Base-by-base conservation (phyloP, 2,329 filamentous ascomycete genomes). In the Didymella keratinophila region DNA sequence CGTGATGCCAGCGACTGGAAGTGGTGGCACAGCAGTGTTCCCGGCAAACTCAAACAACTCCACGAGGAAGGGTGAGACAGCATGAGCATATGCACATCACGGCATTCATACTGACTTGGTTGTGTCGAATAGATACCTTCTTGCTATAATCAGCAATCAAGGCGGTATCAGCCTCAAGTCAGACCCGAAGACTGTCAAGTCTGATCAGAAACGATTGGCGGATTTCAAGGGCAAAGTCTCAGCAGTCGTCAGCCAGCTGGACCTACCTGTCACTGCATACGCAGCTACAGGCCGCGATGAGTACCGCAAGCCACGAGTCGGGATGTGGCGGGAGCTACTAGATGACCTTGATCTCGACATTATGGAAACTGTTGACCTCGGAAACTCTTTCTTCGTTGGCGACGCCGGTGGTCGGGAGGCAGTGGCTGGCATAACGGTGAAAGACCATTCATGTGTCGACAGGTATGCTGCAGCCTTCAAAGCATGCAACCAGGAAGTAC, bases 141-240 rank as follows among this genome's bases (percentile, higher is more conserved):
- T 98, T 12, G 85, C 92, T 18, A 86, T 98, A 46, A 78, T 99
- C 48, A 96, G 91, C 62, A 99, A 99, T 75, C 95, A 99, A 77
- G 93, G 84, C 48, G 92, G 90, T 14, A 82, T 99, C 43, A 89
- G 85, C 16, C 80, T 98, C 2, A 90, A 90, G 62, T 84, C 86
- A 18, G 86, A 92, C 52, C 79, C 88, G n/a, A 95, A 93, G 69
- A 80, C 82, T 2, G 85, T 89, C 5, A 91, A 90, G 66, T 80
- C 79, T 28, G 84, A 88, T 68, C 87, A 87, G 58, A 88, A 88
- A 57, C 88, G 90, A 62, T 81, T 95, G 2, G 76, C 81, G 6
- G 88, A 88, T n/a, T 97, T 96, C 81, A 98, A 97, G 75, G 82
- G 87, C 52, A 96, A 96, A 71, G 87, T 89, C 61, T 82, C 81